phyloP scores from a whole-genome alignment of 352 stramenopile species.

The Pythium dissimile region DNA sequence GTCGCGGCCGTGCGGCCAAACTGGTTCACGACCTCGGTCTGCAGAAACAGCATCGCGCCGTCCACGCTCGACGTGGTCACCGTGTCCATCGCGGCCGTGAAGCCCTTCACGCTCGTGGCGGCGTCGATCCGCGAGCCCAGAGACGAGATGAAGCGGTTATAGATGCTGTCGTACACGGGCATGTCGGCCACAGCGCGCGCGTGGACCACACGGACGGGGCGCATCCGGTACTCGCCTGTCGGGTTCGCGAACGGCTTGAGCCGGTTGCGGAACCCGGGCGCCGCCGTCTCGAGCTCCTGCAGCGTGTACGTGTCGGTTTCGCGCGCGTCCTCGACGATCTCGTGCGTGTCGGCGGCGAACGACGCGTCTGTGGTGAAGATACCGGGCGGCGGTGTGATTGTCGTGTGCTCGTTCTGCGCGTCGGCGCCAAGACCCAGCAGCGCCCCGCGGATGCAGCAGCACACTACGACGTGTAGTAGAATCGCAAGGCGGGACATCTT shows the following conservation, averaged over 20 bases:
- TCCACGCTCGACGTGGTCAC: slow-evolving; percentile 33
- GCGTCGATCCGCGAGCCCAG: slow-evolving; percentile 10
- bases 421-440: not conserved
- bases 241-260: slow-evolving; percentile 8
- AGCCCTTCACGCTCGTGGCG: slow-evolving; percentile 17
- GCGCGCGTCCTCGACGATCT: slow-evolving; percentile 5
- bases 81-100: slow-evolving; percentile 23
- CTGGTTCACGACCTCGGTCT: slow-evolving; percentile 29
- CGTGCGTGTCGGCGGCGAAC: slow-evolving; percentile 9
- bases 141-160: slow-evolving; percentile 22
- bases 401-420: slow-evolving; percentile 13
- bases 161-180: slow-evolving; percentile 19
- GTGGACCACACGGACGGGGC: slow-evolving; percentile 22
- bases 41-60: slow-evolving; percentile 28
- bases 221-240: slow-evolving; percentile 21
- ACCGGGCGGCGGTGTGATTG: slow-evolving; percentile 5
- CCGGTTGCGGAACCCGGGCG: slow-evolving; percentile 1
- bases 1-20: slow-evolving; percentile 7
- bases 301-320: slow-evolving; percentile 6
- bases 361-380: slow-evolving; percentile 19
- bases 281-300: slow-evolving; percentile 7
- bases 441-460: no score
- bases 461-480: no score
- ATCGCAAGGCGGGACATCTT: no score
- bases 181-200: slow-evolving; percentile 18